A percentile compares a stretch with the other conserved stretches of the same genome.
Evolutionary conservation across 495 filamentous ascomycete genomes (phyloP).

Genomic region (Penicillium coprophilum): DNA sequence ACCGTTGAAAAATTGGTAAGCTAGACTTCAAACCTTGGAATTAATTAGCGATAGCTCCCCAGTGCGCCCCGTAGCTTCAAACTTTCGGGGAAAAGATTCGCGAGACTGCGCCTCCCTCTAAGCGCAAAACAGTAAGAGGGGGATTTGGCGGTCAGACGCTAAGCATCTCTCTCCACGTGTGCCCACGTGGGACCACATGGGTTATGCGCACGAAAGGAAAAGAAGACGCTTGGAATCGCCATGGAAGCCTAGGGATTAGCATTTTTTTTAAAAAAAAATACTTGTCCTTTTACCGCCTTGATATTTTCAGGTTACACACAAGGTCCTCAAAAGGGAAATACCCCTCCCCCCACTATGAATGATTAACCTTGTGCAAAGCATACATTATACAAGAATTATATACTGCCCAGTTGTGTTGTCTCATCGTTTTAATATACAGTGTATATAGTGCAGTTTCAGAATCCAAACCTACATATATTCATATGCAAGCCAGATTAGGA

Average conservation of each 20-base stretch:
- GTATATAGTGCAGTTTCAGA: background rate
- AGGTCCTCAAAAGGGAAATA: constrained; percentile 1
- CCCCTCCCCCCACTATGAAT: constrained; percentile 8
- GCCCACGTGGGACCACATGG: constrained; percentile 45
- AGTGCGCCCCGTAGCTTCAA: background rate
- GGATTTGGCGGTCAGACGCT: constrained; percentile 22
- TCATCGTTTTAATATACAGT: background rate
- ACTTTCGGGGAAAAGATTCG: constrained; percentile 7
- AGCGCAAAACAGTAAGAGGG: constrained; percentile 19
- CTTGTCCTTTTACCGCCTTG: background rate
- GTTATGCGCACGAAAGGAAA: constrained; percentile 23
- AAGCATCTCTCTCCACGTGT: constrained; percentile 39
- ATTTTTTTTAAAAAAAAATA: background rate
- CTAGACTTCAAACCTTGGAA: background rate
- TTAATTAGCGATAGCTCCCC: constrained; percentile 4
- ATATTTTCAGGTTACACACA: constrained; percentile 1
- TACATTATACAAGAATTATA: too few species aligned
- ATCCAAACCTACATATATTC: background rate
- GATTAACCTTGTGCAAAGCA: background rate
- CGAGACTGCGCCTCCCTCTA: constrained; percentile 16
- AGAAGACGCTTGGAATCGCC: constrained; percentile 34
- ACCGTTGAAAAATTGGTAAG: background rate
- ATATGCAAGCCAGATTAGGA: background rate
- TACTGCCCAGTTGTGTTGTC: too few species aligned
- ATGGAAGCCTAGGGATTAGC: constrained; percentile 20